Evolutionary conservation across 192 early-diverging fungal species (phyloP).

Genomic region (Podila epicladia): DNA sequence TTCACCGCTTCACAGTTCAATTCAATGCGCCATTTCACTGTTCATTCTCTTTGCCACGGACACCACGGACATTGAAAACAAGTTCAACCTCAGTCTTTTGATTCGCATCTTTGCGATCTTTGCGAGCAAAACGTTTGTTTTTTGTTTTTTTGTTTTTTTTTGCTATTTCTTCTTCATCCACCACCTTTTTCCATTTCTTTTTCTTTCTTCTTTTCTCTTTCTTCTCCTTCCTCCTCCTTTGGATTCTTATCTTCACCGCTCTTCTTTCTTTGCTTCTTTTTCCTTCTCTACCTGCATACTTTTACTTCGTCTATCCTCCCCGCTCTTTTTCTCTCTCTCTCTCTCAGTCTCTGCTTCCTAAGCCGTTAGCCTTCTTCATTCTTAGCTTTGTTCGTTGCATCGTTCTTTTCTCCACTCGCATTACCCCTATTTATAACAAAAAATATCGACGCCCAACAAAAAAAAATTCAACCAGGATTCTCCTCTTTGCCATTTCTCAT

Average conservation of each 20-base stretch:
- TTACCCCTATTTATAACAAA: neutral
- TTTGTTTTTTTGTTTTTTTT: too few relatives aligned
- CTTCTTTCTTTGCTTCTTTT: neutral
- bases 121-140: slow-evolving; percentile 3
- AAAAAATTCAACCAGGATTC: neutral
- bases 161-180: neutral
- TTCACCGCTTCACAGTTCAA: neutral
- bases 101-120: slow-evolving; percentile 14
- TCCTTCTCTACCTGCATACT: slow-evolving; percentile 3
- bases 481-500: neutral
- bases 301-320: neutral
- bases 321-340: slow-evolving; percentile 2
- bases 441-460: neutral
- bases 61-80: slow-evolving; percentile 4
- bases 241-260: neutral
- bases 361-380: neutral
- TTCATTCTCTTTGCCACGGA: neutral
- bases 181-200: neutral
- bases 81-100: slow-evolving; percentile 3
- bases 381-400: slow-evolving; percentile 3
- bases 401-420: neutral
- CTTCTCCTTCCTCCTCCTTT: slow-evolving; percentile 4
- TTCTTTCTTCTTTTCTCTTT: neutral
- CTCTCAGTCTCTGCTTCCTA: neutral
- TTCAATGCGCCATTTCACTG: neutral